These are phyloP conservation scores for Asterella californica DNA, from an alignment of 225 moss, liverwort and hornwort species.

Conservation along the genomic window DNA sequence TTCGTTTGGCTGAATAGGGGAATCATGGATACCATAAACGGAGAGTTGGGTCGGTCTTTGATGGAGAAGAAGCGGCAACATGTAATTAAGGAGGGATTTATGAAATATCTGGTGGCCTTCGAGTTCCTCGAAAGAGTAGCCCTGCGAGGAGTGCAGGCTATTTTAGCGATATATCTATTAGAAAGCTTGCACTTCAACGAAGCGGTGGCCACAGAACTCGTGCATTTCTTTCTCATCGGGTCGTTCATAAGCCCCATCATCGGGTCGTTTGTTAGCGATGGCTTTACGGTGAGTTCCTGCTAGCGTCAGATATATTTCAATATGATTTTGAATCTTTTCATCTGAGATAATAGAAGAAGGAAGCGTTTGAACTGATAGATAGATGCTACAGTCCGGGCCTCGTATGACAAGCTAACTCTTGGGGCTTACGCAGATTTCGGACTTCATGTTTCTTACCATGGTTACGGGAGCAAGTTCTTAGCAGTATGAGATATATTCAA, in stretches of 20 bases:
- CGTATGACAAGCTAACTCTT: too few relatives aligned
- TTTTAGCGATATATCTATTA: constrained; percentile 30
- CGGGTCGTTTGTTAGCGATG: constrained; percentile 35
- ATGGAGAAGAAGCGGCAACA: not conserved
- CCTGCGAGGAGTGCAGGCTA: constrained; percentile 21
- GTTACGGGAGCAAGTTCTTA: too few relatives aligned
- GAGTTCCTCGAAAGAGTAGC: constrained; percentile 24
- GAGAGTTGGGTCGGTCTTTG: constrained; percentile 60
- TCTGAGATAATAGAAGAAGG: too few relatives aligned
- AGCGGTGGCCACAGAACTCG: constrained; percentile 31
- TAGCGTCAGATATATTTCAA: too few relatives aligned
- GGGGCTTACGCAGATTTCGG: too few relatives aligned
- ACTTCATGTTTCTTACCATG: too few relatives aligned
- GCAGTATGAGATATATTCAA: too few relatives aligned
- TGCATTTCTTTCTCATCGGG: constrained; percentile 30
- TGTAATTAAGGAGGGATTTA: not conserved
- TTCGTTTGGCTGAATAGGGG: not conserved
- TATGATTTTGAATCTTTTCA: too few relatives aligned
- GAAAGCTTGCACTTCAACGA: constrained; percentile 28
- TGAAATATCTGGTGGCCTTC: constrained; percentile 26
- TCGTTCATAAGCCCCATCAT: constrained; percentile 10
- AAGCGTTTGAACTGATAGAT: too few relatives aligned
- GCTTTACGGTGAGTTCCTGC: constrained; percentile 19
- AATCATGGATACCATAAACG: constrained; percentile 63
- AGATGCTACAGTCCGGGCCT: too few relatives aligned